Conservation (phyloP, 805 yeast genomes). For the Saturnispora galanensis region DNA sequence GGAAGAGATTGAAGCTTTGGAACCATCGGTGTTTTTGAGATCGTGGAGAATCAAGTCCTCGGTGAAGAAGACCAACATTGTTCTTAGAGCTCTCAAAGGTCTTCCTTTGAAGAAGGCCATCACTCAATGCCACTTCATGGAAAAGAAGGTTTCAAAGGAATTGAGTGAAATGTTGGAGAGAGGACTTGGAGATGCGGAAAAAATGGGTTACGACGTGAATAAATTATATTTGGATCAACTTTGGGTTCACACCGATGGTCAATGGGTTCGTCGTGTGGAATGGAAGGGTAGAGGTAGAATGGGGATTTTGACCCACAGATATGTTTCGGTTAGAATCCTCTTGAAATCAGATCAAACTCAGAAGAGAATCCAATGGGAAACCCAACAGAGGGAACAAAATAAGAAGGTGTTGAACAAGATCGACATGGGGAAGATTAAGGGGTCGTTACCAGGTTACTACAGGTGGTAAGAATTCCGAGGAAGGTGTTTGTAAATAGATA, state of each 20-base stretch:
- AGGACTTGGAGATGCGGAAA: constrained; percentile 61
- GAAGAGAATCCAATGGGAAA: constrained; percentile 51
- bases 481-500: constrained; percentile 9
- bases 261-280: constrained; percentile 60
- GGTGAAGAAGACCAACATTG: constrained; percentile 75
- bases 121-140: constrained; percentile 83
- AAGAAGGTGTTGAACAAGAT: constrained; percentile 35
- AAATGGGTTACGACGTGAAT: constrained; percentile 47
- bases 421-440: constrained; percentile 37
- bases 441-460: constrained; percentile 41
- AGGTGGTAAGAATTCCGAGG: constrained; percentile 34
- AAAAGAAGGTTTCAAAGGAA: constrained; percentile 70
- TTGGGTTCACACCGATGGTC: constrained; percentile 90
- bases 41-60: constrained; percentile 81
- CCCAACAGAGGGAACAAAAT: constrained; percentile 37
- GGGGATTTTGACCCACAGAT: constrained; percentile 69
- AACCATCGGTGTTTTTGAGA: constrained; percentile 77
- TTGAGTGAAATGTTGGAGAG: constrained; percentile 63
- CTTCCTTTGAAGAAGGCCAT: constrained; percentile 69
- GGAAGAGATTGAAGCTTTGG: constrained; percentile 67
- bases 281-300: constrained; percentile 84
- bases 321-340: constrained; percentile 72
- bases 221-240: constrained; percentile 65
- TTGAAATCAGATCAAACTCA: constrained; percentile 59
- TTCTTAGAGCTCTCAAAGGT: constrained; percentile 66